phyloP scores from a whole-genome alignment of 805 yeast genomes.

The Citeromyces nyonsensis region DNA sequence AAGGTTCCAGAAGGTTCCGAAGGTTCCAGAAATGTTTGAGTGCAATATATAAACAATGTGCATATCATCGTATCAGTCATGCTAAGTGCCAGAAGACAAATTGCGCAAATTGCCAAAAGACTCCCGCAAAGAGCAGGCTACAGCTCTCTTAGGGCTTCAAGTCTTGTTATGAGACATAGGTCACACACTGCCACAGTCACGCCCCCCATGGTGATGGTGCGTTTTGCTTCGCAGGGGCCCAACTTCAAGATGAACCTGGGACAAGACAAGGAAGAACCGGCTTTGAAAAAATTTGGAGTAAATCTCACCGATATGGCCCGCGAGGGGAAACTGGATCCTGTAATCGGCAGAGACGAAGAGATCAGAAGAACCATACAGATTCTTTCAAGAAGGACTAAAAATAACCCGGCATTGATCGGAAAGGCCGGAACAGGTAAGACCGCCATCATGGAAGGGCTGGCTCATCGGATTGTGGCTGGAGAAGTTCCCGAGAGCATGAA shows the following conservation, averaged over 20 bases:
- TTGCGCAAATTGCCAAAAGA: no score
- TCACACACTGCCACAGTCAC: not conserved
- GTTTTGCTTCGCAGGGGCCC: conserved; percentile 3
- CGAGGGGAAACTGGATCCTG: conserved; percentile 90
- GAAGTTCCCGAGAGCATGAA: conserved; percentile 94
- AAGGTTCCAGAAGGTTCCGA: no score
- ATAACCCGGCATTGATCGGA: conserved; percentile 90
- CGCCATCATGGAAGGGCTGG: conserved; percentile 91
- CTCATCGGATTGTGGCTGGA: conserved; percentile 80
- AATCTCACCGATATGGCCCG: conserved; percentile 78
- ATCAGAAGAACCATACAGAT: conserved; percentile 88
- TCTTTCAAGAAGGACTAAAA: conserved; percentile 81
- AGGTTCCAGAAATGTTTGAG: no score
- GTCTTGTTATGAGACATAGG: not conserved
- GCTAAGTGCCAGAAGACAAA: no score
- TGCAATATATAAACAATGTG: no score
- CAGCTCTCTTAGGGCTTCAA: not conserved
- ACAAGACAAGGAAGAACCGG: conserved; percentile 41
- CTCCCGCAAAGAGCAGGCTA: no score
- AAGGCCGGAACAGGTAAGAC: conserved; percentile 98
- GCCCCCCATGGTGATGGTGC: not conserved
- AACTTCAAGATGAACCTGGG: conserved; percentile 2
- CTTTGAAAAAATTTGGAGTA: conserved; percentile 72
- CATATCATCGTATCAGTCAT: no score
- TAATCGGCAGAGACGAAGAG: conserved; percentile 93